phyloP scores from a whole-genome alignment of 2,329 filamentous ascomycete genomes.

The Nannizzia gypsea region DNA sequence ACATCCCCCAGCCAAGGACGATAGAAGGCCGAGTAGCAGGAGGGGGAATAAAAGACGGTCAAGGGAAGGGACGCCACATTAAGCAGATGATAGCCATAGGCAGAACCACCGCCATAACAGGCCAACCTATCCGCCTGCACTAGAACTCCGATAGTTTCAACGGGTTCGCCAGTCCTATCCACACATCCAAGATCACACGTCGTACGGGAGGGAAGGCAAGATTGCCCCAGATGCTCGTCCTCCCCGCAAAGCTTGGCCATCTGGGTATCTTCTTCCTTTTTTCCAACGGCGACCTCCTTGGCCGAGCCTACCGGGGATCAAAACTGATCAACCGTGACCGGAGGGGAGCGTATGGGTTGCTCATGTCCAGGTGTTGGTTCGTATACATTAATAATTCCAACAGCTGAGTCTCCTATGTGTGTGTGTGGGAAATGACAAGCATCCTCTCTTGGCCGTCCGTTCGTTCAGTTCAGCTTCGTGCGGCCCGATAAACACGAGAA shows the following conservation, averaged over 20 bases:
- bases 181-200: neutral
- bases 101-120: neutral
- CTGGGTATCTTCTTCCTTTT: neutral
- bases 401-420: neutral
- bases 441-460: neutral
- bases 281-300: neutral
- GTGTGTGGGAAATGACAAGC: neutral
- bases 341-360: neutral
- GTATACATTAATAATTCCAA: neutral
- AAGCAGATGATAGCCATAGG: neutral
- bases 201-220: neutral
- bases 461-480: neutral
- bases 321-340: neutral
- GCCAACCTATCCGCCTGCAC: neutral
- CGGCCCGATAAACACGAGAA: neutral
- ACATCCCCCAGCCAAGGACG: too few relatives aligned
- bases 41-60: neutral
- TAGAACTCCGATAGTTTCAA: neutral
- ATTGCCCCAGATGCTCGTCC: neutral
- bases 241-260: conserved; percentile 2
- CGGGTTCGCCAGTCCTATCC: neutral
- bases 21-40: neutral
- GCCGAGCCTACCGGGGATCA: neutral
- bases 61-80: neutral
- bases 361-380: neutral